Conservation (phyloP, 495 filamentous ascomycete genomes). For the Achaetomiella virescens region DNA sequence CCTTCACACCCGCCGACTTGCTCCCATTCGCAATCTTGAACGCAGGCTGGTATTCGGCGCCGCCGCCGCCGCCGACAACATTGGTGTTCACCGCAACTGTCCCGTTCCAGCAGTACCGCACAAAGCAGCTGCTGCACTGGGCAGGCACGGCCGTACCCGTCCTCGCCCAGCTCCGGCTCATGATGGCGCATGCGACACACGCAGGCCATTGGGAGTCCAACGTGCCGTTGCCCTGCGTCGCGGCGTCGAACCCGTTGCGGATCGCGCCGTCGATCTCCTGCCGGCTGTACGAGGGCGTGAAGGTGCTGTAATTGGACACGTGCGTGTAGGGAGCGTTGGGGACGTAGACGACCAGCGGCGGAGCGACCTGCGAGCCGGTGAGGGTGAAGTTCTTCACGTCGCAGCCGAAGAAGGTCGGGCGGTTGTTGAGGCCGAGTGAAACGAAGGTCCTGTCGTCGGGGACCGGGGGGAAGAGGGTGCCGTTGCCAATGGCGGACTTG, state of each 20-base stretch:
- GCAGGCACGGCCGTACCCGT: slow-evolving; percentile 57
- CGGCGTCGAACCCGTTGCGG: slow-evolving; percentile 74
- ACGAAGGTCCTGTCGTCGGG: slow-evolving; percentile 83
- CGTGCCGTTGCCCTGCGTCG: slow-evolving; percentile 74
- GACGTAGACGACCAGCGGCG: slow-evolving; percentile 83
- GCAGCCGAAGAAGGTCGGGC: slow-evolving; percentile 92
- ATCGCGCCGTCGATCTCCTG: slow-evolving; percentile 69
- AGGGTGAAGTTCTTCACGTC: slow-evolving; percentile 58
- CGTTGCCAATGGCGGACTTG: slow-evolving; percentile 59
- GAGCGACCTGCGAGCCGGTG: slow-evolving; percentile 27
- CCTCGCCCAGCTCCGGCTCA: slow-evolving; percentile 65
- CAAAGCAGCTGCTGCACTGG: slow-evolving; percentile 69
- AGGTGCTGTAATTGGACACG: slow-evolving; percentile 70
- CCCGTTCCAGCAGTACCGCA: slow-evolving; percentile 84
- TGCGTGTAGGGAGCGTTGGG: slow-evolving; percentile 77
- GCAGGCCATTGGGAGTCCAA: slow-evolving; percentile 63
- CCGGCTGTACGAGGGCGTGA: slow-evolving; percentile 53
- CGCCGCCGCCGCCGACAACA: background rate
- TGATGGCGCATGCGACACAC: slow-evolving; percentile 84
- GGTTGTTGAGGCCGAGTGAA: slow-evolving; percentile 75
- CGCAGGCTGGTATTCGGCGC: slow-evolving; percentile 29
- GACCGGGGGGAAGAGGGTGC: slow-evolving; percentile 75
- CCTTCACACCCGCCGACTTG: background rate
- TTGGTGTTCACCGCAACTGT: slow-evolving; percentile 41
- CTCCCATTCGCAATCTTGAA: slow-evolving; percentile 23